Evolutionary conservation across 495 filamentous ascomycete genomes (phyloP), one percentile per base, ranked within the genome.

Genomic region (Friedmanniomyces simplex): DNA sequence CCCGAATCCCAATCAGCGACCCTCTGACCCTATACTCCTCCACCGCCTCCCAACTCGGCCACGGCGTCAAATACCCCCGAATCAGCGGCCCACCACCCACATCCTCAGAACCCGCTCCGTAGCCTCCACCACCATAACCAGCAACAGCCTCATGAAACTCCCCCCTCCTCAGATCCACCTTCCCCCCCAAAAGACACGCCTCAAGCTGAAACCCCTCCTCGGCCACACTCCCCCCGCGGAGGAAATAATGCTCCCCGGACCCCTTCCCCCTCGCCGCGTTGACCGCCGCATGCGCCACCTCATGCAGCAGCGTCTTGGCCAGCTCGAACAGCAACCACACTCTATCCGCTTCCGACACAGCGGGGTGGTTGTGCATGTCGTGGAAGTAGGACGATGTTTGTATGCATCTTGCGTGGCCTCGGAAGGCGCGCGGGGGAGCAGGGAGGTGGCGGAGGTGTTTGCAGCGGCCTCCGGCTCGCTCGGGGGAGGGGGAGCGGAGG

Each of bases 331-430:
- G 49, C 16, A 52, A 22, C 49, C 49, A 36, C 20, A n/a, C 18
- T 25, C 34, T 52, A n/a, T 52, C 49, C 2, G 49, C 20, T 2
- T 13, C 25, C 25, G 25, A 52, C 26, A 52, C 26, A 14, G 49
- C 49, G 25, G 25, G n/a, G 20, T 36, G 13, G 16, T 1, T 36
- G 3, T 34, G 49, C 26, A 36, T 34, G 16, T 52, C 49, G 49
- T 52, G 26, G 49, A 52, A 52, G 49, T 52, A 52, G 26, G 25
- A 22, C 26, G 49, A 52, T 5, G 34, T 37, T n/a, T 52, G 26
- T 4, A 52, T 36, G 16, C 25, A 21, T 5, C 26, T 52, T 22
- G 2, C 4, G 46, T 49, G 46, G 3, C 46, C 46, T 7, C 13
- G 18, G 8, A 49, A 49, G 20, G 20, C n/a, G n/a, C n/a, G 46